Base-by-base conservation (phyloP, 306 rosid genomes). In the Pueraria montana region DNA sequence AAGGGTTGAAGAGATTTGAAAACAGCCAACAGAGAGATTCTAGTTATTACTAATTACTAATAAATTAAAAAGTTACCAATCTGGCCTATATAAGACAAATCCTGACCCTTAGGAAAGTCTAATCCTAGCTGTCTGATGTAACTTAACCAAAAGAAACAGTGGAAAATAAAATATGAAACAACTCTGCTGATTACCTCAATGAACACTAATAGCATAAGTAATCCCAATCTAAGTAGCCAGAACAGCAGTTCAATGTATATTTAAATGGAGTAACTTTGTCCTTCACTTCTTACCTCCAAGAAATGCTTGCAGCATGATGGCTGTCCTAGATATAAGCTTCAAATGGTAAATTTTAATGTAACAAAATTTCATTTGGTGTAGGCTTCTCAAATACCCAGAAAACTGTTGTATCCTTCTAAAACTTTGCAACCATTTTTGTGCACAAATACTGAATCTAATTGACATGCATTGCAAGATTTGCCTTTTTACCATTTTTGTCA, bases 231-330 rank as follows among this genome's bases (percentile, higher is more conserved):
- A 1, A 18, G 42, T 46, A 24, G 23, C 63, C 63, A 8, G 4
- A 16, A 72, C 17, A 49, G 43, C 21, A 6, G 13, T 13, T 63
- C 23, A 14, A 23, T 32, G 3, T 6, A 6, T 13, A 26, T 62
- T 62, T 62, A 62, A 62, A 27, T 26, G 32, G 67, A 26, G 68
- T 62, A 27, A 45, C 50, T 66, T 34, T 64, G 42, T 64, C 70
- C 38, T 24, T 61, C 6, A 61, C 1, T 61, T 13, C 67, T 61
- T 61, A 61, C 38, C 38, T 61, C 32, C 3, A 3, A 26, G 40
- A 62, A 62, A 26, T 62, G 20, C 3, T 4, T 18, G 18, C 40
- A 62, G 3, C 40, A 2, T 34, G 40, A 34, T 34, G 40, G 40
- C 40, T 34, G 40, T 34, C 40, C 40, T 34, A 34, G 40, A 52